A percentile compares a stretch with the other conserved stretches of the same genome.
Evolutionary conservation across 2,329 filamentous ascomycete species (phyloP).

Genomic region (Teratosphaeria destructans): DNA sequence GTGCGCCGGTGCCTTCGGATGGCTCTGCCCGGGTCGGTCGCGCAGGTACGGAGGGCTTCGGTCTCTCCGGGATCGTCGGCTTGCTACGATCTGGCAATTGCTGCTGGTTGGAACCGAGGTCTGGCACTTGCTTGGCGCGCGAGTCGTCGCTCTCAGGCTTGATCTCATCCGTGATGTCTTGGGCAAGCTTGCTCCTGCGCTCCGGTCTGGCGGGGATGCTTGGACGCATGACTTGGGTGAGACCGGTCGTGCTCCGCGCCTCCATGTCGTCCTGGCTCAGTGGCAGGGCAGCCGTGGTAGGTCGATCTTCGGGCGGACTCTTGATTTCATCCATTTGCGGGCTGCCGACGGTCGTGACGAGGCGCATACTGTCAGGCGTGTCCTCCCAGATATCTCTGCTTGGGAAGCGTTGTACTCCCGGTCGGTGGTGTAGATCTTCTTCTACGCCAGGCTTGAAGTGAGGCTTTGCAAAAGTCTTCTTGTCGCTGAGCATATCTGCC

Average conservation of each 20-base stretch:
- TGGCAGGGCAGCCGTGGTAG: slow-evolving; percentile 11
- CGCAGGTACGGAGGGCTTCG: slow-evolving; percentile 54
- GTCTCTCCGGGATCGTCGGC: slow-evolving; percentile 49
- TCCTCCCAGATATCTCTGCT: slow-evolving; percentile 95
- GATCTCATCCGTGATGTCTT: slow-evolving; percentile 20
- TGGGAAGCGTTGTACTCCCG: slow-evolving; percentile 62
- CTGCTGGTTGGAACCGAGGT: slow-evolving; percentile 36
- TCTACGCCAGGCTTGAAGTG: slow-evolving; percentile 46
- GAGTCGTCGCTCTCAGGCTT: slow-evolving; percentile 3
- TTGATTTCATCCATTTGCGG: slow-evolving; percentile 23
- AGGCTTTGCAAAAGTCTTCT: slow-evolving; percentile 49
- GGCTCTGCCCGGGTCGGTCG: slow-evolving; percentile 35
- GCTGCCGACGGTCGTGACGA: slow-evolving; percentile 60
- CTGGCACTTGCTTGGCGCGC: slow-evolving; percentile 9
- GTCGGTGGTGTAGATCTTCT: slow-evolving; percentile 41
- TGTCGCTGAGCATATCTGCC: slow-evolving; percentile 30
- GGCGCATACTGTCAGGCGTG: slow-evolving; percentile 67
- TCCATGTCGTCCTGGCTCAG: slow-evolving; percentile 10
- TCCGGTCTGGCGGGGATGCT: slow-evolving; percentile 21
- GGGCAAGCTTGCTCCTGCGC: slow-evolving; percentile 19
- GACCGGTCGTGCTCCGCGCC: slow-evolving; percentile 16
- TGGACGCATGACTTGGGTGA: slow-evolving; percentile 17
- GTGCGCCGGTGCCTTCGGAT: slow-evolving; percentile 7
- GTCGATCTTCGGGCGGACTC: slow-evolving; percentile 19
- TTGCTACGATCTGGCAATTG: slow-evolving; percentile 49